Evolutionary conservation across 2,329 filamentous ascomycete species (phyloP), one percentile per base, ranked within the genome.

Genomic region (Alternaria gaisen): DNA sequence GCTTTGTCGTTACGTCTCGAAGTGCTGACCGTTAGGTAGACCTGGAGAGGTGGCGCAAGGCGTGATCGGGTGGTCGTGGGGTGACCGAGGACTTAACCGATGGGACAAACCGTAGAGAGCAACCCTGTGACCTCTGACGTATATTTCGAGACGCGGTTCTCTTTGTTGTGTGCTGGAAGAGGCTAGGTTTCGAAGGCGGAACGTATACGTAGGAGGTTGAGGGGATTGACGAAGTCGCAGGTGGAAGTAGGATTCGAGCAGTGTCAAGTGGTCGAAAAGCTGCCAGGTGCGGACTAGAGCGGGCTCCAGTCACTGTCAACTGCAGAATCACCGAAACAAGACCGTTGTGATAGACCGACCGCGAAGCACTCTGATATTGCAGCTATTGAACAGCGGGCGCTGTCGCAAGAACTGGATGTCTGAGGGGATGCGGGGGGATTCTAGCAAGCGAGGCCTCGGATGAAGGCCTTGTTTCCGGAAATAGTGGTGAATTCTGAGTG

Each of bases 251-350:
- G 60, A 65, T 69, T 72, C 71, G 72, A 72, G 63, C 73, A 72
- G 70, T 66, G 61, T 71, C 66, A 71, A 69, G 62, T 76, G 73
- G 63, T 73, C 73, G 72, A 73, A 73, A 66, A 55, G 67, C 67
- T 69, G 68, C 71, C 71, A 72, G 70, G 63, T 73, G 74, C 70
- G 72, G 55, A 72, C 72, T 65, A 66, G 70, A 73, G 70, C 48
- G 32, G 63, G 62, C 77, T 80, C 78, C 78, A 80, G 78, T 77
- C 77, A 79, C 78, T 74, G 78, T 78, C 77, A 77, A 74, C 78
- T 77, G 71, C 78, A 80, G 77, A 77, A 77, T 79, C 75, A 79
- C 77, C 73, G 71, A 68, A 76, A 78, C 74, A 79, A 79, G 75
- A 76, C 72, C 73, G 64, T 77, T 71, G 52, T 65, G 63, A 61